Conservation (phyloP, 2,329 filamentous ascomycete species). For the Pseudogymnoascus sp. region DNA sequence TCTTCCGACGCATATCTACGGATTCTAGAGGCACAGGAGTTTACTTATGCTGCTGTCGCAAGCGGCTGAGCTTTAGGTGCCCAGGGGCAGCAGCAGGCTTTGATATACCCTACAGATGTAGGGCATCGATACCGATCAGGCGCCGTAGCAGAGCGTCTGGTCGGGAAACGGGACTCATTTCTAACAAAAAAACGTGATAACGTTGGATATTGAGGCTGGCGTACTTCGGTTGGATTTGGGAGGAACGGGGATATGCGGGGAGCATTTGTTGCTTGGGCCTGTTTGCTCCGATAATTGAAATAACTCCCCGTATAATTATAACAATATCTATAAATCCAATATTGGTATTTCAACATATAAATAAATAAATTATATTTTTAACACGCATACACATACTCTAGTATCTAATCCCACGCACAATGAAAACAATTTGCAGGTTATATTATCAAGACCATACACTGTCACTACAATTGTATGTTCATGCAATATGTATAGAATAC, state of each 20-base stretch:
- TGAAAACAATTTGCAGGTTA: not conserved
- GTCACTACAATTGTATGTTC: not conserved
- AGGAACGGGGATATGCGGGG: too few relatives aligned
- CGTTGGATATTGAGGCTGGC: too few relatives aligned
- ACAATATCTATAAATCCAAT: too few relatives aligned
- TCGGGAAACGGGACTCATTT: not conserved
- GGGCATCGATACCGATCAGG: not conserved
- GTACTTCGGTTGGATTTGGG: too few relatives aligned
- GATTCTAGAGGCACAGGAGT: slow-evolving; percentile 31
- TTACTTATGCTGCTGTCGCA: slow-evolving; percentile 23
- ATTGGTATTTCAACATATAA: too few relatives aligned
- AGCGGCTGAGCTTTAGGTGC: not conserved
- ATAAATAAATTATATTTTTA: not conserved
- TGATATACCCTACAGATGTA: not conserved
- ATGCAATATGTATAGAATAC: not conserved
- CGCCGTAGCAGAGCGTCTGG: not conserved
- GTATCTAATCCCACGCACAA: not conserved
- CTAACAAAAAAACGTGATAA: not conserved
- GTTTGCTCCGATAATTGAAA: too few relatives aligned
- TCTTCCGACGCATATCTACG: slow-evolving; percentile 31
- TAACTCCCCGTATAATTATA: too few relatives aligned
- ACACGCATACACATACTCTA: not conserved
- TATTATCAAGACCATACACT: not conserved
- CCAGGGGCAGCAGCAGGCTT: not conserved
- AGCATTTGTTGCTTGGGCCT: too few relatives aligned